These are phyloP conservation scores for Macroventuria anomochaeta DNA, from an alignment of 2,329 filamentous ascomycete genomes.

Conservation along the genomic window DNA sequence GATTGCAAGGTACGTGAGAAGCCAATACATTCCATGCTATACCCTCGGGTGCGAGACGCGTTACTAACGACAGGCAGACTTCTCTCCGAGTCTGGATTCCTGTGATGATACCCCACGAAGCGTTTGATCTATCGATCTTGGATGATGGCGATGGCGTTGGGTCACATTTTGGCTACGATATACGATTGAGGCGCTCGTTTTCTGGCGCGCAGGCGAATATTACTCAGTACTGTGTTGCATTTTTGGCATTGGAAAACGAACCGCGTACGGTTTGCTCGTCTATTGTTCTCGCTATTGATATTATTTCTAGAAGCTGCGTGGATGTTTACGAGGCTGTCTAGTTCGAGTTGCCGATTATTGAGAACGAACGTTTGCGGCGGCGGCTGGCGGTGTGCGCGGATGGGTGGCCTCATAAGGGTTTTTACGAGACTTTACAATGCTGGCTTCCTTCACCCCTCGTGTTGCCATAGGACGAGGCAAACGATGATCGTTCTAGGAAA, in stretches of 20 bases:
- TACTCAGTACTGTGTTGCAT: constrained; percentile 8
- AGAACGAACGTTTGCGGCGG: background rate
- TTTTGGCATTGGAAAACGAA: constrained; percentile 16
- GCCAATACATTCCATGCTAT: constrained; percentile 17
- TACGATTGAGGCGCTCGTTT: constrained; percentile 8
- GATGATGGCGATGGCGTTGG: constrained; percentile 20
- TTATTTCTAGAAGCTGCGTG: background rate
- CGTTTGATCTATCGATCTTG: constrained; percentile 29
- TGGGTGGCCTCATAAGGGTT: background rate
- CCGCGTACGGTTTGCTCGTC: background rate
- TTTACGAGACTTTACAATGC: background rate
- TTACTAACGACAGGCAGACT: constrained; percentile 48
- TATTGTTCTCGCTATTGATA: background rate
- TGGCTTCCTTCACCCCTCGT: constrained; percentile 1
- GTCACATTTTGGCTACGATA: constrained; percentile 14
- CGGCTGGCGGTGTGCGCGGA: background rate
- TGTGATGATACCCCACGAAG: constrained; percentile 54
- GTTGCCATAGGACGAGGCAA: background rate
- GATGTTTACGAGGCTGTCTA: background rate
- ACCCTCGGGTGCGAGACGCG: constrained; percentile 4
- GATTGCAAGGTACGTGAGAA: constrained; percentile 81
- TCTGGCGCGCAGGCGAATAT: constrained; percentile 9
- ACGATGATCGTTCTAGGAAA: background rate
- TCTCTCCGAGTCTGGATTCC: constrained; percentile 62
- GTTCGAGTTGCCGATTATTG: background rate